Evolutionary conservation across 495 filamentous ascomycete species (phyloP), one percentile per base, ranked within the genome.

Genomic region (Aspergillus avenaceus): DNA sequence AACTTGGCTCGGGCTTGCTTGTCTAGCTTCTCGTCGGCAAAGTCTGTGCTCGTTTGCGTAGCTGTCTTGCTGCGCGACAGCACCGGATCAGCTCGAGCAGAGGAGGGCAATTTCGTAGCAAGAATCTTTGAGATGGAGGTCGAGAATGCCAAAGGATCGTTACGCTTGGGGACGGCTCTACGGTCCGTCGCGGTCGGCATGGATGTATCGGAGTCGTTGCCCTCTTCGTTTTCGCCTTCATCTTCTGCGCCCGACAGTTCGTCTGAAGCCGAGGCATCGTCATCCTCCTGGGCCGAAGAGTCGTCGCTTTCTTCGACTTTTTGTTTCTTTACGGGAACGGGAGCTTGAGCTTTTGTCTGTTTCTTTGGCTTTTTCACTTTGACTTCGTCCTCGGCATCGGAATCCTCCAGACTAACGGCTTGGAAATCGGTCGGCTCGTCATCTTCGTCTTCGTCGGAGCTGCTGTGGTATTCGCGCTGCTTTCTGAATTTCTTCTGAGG

Each of bases 71-170:
- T 87, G 58, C 93, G 86, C 5, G 91, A 86, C 9, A 98, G 79
- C 22, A 97, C 87, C 0, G 93, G 95, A 59, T 98, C 95, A 34
- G 80, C 75, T 16, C 91, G 87, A 51, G 87, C 85, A 12, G 84
- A 78, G 7, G 79, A 83, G 0, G 91, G 84, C 3, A 97, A 76
- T 70, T 97, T 97, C 47, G 87, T 87, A 25, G 79, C 76, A 18
- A 98, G 78, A 70, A 98, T 97, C 61, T 90, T 90, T 56, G 84
- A 83, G 61, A 98, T 93, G 31, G 90, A 92, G 19, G 83, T 91
- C 7, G 91, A 87, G 71, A 98, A 97, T 40, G 87, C 90, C 47
- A 77, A 71, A 11, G 93, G 90, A 69, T 98, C 91, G 65, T 96
- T 92, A 53, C 90, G 88, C 65, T 96, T 93, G 5, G 66, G 50